These are phyloP conservation scores for Begonia peltatifolia DNA, from an alignment of 306 rosid genomes.

Conservation along the genomic window DNA sequence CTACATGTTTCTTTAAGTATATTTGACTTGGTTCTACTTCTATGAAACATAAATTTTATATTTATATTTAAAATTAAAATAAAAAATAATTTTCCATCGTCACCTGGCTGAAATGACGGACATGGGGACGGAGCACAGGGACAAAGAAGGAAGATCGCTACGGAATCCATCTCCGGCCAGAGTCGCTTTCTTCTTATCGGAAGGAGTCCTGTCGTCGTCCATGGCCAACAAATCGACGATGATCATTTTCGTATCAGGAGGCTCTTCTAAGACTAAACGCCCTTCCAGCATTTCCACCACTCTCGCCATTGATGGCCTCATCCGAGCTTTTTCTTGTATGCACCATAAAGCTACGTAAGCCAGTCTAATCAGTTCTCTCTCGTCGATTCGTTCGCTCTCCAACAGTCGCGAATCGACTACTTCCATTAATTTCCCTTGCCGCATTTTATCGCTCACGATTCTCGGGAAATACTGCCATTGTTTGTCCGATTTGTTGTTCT, in stretches of 20 bases:
- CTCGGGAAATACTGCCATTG: constrained; percentile 60
- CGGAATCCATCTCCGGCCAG: constrained; percentile 1
- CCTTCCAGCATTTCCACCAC: constrained; percentile 86
- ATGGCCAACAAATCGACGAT: constrained; percentile 38
- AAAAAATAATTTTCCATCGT: too few species aligned
- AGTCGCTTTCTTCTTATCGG: constrained; percentile 1
- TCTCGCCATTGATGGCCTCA: constrained; percentile 51
- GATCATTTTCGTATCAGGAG: constrained; percentile 60
- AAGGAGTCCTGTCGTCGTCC: constrained; percentile 25
- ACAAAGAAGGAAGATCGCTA: too few species aligned
- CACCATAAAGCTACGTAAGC: constrained; percentile 76
- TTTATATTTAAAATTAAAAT: too few species aligned
- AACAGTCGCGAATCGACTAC: constrained; percentile 43
- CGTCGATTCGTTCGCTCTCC: constrained; percentile 29
- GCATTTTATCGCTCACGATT: constrained; percentile 50
- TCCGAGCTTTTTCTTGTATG: constrained; percentile 62
- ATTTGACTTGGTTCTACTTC: too few species aligned
- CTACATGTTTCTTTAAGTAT: too few species aligned
- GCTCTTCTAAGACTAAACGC: constrained; percentile 41
- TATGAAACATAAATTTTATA: too few species aligned
- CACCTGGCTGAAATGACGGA: too few species aligned
- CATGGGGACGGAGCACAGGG: too few species aligned
- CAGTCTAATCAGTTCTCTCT: constrained; percentile 43
- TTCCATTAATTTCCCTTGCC: constrained; percentile 61
- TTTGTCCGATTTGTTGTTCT: constrained; percentile 14